phyloP scores from a whole-genome alignment of 495 filamentous ascomycete genomes.

The Aspergillus taichungensis region DNA sequence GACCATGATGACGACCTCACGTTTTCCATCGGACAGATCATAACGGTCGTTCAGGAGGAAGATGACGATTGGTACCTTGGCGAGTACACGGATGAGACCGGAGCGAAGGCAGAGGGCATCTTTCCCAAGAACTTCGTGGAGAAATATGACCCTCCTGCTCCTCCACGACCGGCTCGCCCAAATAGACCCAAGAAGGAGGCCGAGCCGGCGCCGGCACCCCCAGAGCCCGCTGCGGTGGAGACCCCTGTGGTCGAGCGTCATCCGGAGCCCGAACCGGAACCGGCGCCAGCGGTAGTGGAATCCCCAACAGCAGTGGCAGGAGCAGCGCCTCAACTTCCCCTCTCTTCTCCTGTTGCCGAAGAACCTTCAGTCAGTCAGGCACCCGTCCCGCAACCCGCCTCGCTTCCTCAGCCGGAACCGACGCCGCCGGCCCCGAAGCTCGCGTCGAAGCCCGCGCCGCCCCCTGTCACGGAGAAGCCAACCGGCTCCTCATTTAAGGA shows the following conservation, averaged over 20 bases:
- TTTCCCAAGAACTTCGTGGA: conserved; percentile 98
- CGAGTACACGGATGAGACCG: conserved; percentile 70
- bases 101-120: conserved; percentile 72
- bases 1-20: conserved; percentile 88
- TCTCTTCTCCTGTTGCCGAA: conserved; percentile 17
- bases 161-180: conserved; percentile 69
- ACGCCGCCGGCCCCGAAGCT: conserved; percentile 32
- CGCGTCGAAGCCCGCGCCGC: conserved; percentile 38
- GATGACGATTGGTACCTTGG: conserved; percentile 94
- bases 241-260: conserved; percentile 17
- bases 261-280: conserved; percentile 18
- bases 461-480: conserved; percentile 73
- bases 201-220: conserved; percentile 24
- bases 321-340: conserved; percentile 33
- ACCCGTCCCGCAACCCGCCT: conserved; percentile 18
- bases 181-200: conserved; percentile 66
- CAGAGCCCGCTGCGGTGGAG: conserved; percentile 31
- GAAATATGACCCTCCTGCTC: conserved; percentile 81
- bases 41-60: conserved; percentile 87
- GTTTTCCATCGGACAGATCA: conserved; percentile 77
- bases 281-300: conserved; percentile 24
- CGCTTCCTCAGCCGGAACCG: conserved; percentile 18
- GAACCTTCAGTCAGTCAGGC: conserved; percentile 15
- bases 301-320: conserved; percentile 14
- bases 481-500: conserved; percentile 72